A percentile compares a stretch with the other conserved stretches of the same genome.
Evolutionary conservation across 352 stramenopile species (phyloP).

Genomic region (Chrysophaeum taylorii): DNA sequence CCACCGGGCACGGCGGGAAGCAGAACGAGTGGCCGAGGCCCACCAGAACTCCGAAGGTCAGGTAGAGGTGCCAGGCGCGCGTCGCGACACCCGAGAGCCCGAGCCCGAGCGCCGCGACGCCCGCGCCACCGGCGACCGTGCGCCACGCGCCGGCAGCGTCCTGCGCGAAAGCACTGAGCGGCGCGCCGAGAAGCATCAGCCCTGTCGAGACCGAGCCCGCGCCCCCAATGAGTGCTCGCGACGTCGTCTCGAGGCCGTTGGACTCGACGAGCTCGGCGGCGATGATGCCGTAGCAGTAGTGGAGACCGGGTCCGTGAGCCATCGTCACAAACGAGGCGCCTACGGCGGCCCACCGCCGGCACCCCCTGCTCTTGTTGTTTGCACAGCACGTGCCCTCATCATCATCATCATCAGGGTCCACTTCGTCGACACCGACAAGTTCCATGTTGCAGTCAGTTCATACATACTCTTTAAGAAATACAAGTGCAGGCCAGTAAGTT

Average conservation of each 20-base stretch:
- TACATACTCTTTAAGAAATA: no score
- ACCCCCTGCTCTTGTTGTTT: no score
- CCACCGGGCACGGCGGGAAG: constrained; percentile 1
- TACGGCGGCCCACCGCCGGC: background rate
- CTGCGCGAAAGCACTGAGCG: background rate
- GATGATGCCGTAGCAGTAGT: background rate
- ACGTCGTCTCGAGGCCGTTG: background rate
- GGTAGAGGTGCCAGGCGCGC: background rate
- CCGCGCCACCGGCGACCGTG: background rate
- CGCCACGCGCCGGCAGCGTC: background rate
- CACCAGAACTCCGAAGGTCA: background rate
- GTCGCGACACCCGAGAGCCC: background rate
- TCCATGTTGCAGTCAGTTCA: no score
- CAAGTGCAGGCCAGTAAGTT: no score
- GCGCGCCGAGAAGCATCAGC: background rate
- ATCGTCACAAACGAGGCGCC: background rate
- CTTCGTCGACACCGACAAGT: no score
- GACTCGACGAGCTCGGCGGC: background rate
- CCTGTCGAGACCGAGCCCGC: background rate
- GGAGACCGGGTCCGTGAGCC: background rate
- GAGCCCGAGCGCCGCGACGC: background rate
- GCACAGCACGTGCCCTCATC: no score
- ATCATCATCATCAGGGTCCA: no score
- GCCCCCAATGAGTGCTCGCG: background rate
- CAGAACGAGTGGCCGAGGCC: background rate